Conservation (phyloP, 306 rosid genomes). For the Benincasa hispida region DNA sequence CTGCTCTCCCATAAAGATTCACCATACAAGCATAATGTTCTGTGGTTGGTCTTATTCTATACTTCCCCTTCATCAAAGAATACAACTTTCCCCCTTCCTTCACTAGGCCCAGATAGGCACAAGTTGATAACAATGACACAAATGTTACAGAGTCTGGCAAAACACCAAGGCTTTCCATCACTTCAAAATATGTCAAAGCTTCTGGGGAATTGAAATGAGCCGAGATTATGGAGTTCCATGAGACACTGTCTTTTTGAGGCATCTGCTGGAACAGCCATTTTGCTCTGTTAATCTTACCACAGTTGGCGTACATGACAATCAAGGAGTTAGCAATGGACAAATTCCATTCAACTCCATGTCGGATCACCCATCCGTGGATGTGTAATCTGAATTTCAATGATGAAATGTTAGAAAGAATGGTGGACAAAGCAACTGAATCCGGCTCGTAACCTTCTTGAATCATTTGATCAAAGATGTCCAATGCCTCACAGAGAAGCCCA, state of each 20-base stretch:
- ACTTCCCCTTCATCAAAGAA: constrained; percentile 47
- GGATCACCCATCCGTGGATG: constrained; percentile 68
- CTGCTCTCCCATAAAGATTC: constrained; percentile 83
- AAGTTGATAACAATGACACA: constrained; percentile 56
- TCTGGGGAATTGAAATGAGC: constrained; percentile 43
- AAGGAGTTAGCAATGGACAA: constrained; percentile 60
- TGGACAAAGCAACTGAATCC: constrained; percentile 51
- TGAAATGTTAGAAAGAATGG: constrained; percentile 28
- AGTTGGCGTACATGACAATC: constrained; percentile 48
- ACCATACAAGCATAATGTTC: constrained; percentile 85
- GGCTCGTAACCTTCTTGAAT: constrained; percentile 39
- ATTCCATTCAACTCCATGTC: constrained; percentile 49
- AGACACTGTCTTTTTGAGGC: constrained; percentile 65
- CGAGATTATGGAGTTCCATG: constrained; percentile 83
- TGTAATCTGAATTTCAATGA: constrained; percentile 34
- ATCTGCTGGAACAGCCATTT: constrained; percentile 44
- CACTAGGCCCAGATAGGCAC: constrained; percentile 57
- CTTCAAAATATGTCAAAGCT: constrained; percentile 45
- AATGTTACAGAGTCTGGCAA: constrained; percentile 62
- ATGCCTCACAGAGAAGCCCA: constrained; percentile 45
- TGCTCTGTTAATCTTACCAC: constrained; percentile 36
- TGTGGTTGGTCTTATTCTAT: constrained; percentile 58
- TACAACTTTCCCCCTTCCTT: constrained; percentile 53
- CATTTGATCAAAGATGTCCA: constrained; percentile 39
- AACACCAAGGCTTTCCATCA: constrained; percentile 44